Evolutionary conservation across 495 filamentous ascomycete species (phyloP), one percentile per base, ranked within the genome.

Genomic region (Rhizodiscina lignyota): DNA sequence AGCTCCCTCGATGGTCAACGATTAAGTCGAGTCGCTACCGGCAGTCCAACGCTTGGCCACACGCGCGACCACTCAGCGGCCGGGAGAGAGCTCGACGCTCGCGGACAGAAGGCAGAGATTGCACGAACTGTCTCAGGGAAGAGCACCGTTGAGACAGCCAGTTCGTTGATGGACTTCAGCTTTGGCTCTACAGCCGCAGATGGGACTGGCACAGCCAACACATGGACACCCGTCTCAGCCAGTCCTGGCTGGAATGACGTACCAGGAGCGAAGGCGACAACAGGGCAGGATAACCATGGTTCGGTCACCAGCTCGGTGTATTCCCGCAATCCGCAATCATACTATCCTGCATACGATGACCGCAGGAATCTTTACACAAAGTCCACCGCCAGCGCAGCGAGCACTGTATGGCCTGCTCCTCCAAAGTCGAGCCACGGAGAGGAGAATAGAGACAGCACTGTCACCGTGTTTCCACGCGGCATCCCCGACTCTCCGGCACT

Each of bases 31-130:
- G 79, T 85, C 4, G 50, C 61, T 23, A 76, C 68, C 11, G 68
- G 66, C 24, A 83, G 77, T 42, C 80, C 79, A 3, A 80, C 73
- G 2, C 67, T 82, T 12, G 67, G 73, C 5, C 54, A 49, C 19
- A 47, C 45, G 10, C 28, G 20, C 22, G 47, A 52, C 19, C 42
- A 52, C 32, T 28, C 45, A 12, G 37, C 41, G 10, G 16, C 6
- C 8, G 26, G n/a, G 17, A 34, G 8, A 26, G 17, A 18, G 17
- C 16, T 27, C 5, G 27, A 68, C 32, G 50, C 59, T 30, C 39
- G 44, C 20, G 51, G 53, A 16, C 52, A 51, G 53, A 63, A 68
- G 6, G 79, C 68, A 8, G 64, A 67, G 39, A 31, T 51, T 34
- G 39, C 26, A 19, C 37, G 43, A 29, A 44, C 47, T n/a, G 40